Evolutionary conservation across 2,329 filamentous ascomycete genomes (phyloP).

Genomic region (Diaporthe aspalathi): DNA sequence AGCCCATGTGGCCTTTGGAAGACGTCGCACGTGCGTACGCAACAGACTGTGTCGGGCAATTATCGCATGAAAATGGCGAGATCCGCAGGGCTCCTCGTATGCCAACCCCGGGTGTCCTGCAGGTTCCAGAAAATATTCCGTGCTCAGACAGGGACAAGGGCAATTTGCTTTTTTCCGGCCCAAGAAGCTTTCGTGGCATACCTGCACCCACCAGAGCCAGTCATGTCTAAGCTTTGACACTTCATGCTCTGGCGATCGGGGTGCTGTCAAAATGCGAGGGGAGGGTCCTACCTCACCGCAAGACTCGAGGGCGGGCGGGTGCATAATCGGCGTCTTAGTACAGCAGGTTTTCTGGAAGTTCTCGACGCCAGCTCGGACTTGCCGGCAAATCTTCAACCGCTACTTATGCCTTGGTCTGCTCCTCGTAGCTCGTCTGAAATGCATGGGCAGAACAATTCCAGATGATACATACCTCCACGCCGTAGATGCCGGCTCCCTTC

Average conservation of each 20-base stretch:
- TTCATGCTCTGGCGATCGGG: conserved; percentile 24
- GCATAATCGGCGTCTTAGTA: neutral
- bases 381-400: neutral
- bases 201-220: neutral
- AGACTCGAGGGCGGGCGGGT: neutral
- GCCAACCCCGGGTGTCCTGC: conserved; percentile 9
- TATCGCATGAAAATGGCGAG: neutral
- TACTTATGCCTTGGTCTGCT: conserved; percentile 3
- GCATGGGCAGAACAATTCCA: neutral
- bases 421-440: neutral
- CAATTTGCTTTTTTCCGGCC: conserved; percentile 5
- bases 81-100: conserved; percentile 1
- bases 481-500: neutral
- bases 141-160: conserved; percentile 25
- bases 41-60: conserved; percentile 8
- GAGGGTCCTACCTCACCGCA: neutral
- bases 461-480: neutral
- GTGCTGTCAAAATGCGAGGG: neutral
- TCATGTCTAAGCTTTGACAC: conserved; percentile 12
- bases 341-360: neutral
- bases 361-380: neutral
- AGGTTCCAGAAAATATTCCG: conserved; percentile 11
- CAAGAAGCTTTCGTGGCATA: conserved; percentile 3
- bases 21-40: neutral
- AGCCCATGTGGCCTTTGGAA: too few species aligned